Base-by-base conservation (phyloP, 2,329 filamentous ascomycete genomes). In the Talaromyces sp. region DNA sequence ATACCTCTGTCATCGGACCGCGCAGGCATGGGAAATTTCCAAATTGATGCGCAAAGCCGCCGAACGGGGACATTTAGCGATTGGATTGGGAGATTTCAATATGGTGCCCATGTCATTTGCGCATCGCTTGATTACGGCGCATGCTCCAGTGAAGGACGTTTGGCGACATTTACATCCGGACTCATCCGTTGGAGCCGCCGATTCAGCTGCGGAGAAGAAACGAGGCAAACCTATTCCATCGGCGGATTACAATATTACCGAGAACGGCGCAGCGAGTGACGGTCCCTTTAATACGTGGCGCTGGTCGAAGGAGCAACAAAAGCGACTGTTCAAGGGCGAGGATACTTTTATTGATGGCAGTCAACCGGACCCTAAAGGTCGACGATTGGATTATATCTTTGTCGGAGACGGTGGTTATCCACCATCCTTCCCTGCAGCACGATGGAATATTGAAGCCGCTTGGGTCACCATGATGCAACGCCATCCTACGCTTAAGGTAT, bases 361-460 rank as follows among this genome's bases (percentile, higher is more conserved):
- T 56, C 86, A 86, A 0, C 78, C 83, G 3, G 93, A 97, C 74
- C 87, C 87, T 0, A 83, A 82, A 27, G 94, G 91, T n/a, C 94
- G 97, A 76, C 84, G 95, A 25, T 85, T 98, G 58, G 95, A 99
- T 79, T 99, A 99, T 78, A 90, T 99, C 73, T 98, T 99, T 78
- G 89, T 92, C 70, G 87, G 86, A 1, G 85, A 85, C 13, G 85
- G 83, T 13, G 74, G 74, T 38, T 75, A 79, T 66, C 66, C 72
- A 1, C 72, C 72, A 1, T 66, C 69, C 7, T 74, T 73, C 36
- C 74, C 72, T 43, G 68, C 68, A 58, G 76, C 66, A 73, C 77
- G 78, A 65, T 97, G 93, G 93, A 81, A 86, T 13, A 87, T 97
- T 66, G 84, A 88, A 66, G 83, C 85, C 7, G 89, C 86, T 2